A percentile compares a stretch with the other conserved stretches of the same genome.
Conservation (phyloP, 495 filamentous ascomycete genomes). For the Pseudoneurospora amorphoporcata region DNA sequence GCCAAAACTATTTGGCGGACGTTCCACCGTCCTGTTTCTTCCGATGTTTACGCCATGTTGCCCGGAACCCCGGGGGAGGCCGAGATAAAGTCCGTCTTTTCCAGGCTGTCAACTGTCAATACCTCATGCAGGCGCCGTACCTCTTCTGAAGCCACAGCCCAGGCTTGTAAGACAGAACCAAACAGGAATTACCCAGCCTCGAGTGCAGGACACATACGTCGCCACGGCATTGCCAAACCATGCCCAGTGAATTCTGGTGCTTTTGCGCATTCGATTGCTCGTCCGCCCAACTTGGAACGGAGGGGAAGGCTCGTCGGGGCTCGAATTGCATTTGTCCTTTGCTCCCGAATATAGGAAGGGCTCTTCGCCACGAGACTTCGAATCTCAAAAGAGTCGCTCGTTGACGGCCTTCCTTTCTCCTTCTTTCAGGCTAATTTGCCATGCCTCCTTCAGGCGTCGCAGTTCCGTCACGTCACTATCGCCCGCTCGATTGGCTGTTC, state of each 20-base stretch:
- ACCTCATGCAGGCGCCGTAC: neutral
- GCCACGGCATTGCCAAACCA: neutral
- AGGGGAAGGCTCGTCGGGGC: neutral
- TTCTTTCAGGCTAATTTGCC: neutral
- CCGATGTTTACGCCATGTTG: neutral
- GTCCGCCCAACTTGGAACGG: neutral
- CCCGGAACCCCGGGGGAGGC: neutral
- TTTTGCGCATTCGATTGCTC: neutral
- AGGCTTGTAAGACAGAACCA: neutral
- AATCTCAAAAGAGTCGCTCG: neutral
- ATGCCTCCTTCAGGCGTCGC: neutral
- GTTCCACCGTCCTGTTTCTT: neutral
- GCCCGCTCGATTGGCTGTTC: neutral
- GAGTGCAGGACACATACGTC: neutral
- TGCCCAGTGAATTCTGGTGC: neutral
- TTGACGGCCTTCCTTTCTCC: neutral
- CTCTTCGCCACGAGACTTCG: neutral
- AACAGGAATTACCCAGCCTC: neutral
- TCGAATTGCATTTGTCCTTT: neutral
- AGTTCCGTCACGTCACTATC: neutral
- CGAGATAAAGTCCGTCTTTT: neutral
- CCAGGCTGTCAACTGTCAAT: neutral
- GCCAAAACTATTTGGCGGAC: neutral
- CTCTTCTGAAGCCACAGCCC: neutral
- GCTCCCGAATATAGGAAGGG: neutral